Percentiles rank a stretch among this genome's conserved stretches.
Evolutionary conservation across 768 basidiomycete species (phyloP).

Genomic region (Panaeolus cyanescens): DNA sequence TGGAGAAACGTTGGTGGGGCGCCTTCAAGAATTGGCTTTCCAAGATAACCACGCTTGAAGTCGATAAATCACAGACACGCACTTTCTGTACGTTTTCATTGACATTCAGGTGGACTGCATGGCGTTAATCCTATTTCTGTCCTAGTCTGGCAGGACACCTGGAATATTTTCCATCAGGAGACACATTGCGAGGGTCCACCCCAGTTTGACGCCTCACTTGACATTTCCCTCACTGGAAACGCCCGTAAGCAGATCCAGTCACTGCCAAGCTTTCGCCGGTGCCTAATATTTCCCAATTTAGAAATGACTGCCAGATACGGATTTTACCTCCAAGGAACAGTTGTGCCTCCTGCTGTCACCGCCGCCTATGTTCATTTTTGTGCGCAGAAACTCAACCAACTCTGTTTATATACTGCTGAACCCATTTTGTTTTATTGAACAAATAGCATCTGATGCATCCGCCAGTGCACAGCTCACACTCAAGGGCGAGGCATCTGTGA

Average conservation of each 20-base stretch:
- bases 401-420: no score
- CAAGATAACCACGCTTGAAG: conserved; percentile 10
- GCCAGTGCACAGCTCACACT: conserved; percentile 17
- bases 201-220: not conserved
- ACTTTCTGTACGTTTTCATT: conserved; percentile 6
- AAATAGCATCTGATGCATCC: conserved; percentile 15
- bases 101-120: no score
- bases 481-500: conserved; percentile 13
- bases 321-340: conserved; percentile 15
- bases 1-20: conserved; percentile 15
- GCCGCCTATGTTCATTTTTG: conserved; percentile 19
- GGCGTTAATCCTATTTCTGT: not conserved
- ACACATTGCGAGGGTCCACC: conserved; percentile 6
- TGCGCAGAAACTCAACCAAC: not conserved
- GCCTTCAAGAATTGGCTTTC: conserved; percentile 12
- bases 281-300: not conserved
- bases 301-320: conserved; percentile 13
- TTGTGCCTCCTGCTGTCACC: conserved; percentile 14
- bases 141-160: not conserved
- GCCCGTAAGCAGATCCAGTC: conserved; percentile 4
- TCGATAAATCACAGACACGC: conserved; percentile 8
- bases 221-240: conserved; percentile 11
- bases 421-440: no score
- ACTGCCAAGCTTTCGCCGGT: not conserved
- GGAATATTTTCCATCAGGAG: conserved; percentile 2